Evolutionary conservation across 2,329 filamentous ascomycete genomes (phyloP).

Genomic region (Microcyclospora tardicrescens): DNA sequence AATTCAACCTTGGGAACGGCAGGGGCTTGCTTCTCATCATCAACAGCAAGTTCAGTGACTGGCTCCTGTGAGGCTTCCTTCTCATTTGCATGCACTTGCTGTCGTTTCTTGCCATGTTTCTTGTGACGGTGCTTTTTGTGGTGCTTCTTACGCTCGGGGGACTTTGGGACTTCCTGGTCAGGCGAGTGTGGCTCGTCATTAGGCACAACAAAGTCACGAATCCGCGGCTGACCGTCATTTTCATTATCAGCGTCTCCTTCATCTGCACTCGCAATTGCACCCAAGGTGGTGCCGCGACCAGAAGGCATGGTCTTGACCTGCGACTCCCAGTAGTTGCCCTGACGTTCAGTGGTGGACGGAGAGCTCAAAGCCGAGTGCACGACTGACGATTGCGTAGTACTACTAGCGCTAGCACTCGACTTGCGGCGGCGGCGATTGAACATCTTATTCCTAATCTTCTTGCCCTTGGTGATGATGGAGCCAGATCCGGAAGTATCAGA

Average conservation of each 20-base stretch:
- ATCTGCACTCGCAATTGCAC: slow-evolving; percentile 37
- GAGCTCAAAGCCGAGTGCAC: slow-evolving; percentile 33
- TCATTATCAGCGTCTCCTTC: slow-evolving; percentile 45
- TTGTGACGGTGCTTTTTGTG: slow-evolving; percentile 24
- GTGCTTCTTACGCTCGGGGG: slow-evolving; percentile 21
- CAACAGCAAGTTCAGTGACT: slow-evolving; percentile 29
- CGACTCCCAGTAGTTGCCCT: slow-evolving; percentile 27
- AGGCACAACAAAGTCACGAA: slow-evolving; percentile 36
- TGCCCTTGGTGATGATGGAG: slow-evolving; percentile 47
- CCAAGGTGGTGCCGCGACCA: slow-evolving; percentile 25
- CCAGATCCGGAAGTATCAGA: slow-evolving; percentile 57
- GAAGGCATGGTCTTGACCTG: slow-evolving; percentile 14
- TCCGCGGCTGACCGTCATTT: slow-evolving; percentile 23
- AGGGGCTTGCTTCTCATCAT: slow-evolving; percentile 16
- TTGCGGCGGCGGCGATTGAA: slow-evolving; percentile 64
- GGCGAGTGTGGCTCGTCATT: background rate
- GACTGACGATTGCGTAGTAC: slow-evolving; percentile 43
- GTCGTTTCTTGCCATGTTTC: slow-evolving; percentile 31
- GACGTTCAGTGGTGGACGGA: slow-evolving; percentile 27
- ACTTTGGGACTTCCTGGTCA: slow-evolving; percentile 17
- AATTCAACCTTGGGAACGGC: slow-evolving; percentile 24
- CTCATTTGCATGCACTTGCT: slow-evolving; percentile 26
- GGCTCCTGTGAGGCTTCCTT: slow-evolving; percentile 15
- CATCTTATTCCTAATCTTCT: slow-evolving; percentile 56
- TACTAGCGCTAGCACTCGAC: slow-evolving; percentile 60